phyloP scores from a whole-genome alignment of 495 filamentous ascomycete species.

The Melanomma pulvis-pyrius region DNA sequence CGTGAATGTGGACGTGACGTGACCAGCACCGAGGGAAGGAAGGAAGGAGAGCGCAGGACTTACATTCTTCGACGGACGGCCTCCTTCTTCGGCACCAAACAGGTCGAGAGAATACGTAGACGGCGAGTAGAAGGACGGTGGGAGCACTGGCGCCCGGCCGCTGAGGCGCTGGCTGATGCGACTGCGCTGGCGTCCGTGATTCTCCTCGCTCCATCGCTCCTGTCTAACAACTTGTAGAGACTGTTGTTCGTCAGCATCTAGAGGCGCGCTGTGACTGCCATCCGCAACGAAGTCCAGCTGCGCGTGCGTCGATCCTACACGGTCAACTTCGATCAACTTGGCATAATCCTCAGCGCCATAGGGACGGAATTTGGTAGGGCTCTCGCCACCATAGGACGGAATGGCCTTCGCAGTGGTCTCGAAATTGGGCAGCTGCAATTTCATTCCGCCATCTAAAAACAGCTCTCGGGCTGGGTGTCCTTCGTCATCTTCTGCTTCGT shows the following conservation, averaged over 20 bases:
- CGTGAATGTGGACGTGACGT: no score
- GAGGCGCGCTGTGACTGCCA: constrained; percentile 2
- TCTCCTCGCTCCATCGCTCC: constrained; percentile 22
- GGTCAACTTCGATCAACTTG: constrained; percentile 15
- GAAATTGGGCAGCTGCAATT: not conserved
- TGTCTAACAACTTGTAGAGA: not conserved
- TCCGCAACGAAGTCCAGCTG: constrained; percentile 10
- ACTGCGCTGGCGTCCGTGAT: not conserved
- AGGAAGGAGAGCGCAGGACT: constrained; percentile 9
- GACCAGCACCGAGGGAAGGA: not conserved
- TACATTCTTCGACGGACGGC: constrained; percentile 14
- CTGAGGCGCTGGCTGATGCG: not conserved
- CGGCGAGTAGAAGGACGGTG: constrained; percentile 14
- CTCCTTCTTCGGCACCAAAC: not conserved
- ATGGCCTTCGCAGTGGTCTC: not conserved
- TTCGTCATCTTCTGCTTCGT: not conserved
- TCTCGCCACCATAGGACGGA: constrained; percentile 2
- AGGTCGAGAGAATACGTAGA: constrained; percentile 4
- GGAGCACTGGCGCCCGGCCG: not conserved
- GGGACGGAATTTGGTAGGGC: constrained; percentile 25
- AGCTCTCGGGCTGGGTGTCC: not conserved
- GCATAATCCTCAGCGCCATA: constrained; percentile 24
- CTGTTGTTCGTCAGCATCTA: constrained; percentile 8
- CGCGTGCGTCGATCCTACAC: constrained; percentile 24
- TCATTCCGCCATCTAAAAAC: not conserved